Evolutionary conservation across 2,329 filamentous ascomycete genomes (phyloP), one percentile per base, ranked within the genome.

Genomic region (Colletotrichum limetticola): DNA sequence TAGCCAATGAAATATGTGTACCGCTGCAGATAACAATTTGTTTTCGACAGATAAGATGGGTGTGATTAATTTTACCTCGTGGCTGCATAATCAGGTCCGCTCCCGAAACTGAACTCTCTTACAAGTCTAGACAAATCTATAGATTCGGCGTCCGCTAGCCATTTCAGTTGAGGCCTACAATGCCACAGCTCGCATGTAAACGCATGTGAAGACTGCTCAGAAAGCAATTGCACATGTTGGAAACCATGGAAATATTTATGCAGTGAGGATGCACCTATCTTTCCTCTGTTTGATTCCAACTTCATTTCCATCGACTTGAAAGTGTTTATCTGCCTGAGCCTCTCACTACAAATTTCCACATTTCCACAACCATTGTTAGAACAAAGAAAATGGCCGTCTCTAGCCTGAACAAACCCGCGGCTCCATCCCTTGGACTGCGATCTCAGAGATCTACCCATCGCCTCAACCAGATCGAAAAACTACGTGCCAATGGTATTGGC

Each of bases 401-500:
- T 7, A 52, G 53, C 11, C 66, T 60, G 1, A 30, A 55, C 5
- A 56, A 37, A 60, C 26, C 59, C 14, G 19, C 32, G 5, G 53
- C 30, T 7, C 70, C 66, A 0, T 46, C 30, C 11, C 2, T 52
- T 16, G 66, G 66, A 12, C 42, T 72, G 1, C 59, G 55, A 8
- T 72, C 66, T 19, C 53, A 69, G 37, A 6, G 52, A 22, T 69
- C 69, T 3, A 64, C 22, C 14, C 30, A 78, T 3, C 78, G 84
- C 1, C 78, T 84, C 4, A 79, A 84, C 14, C 78, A 80, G 11
- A 79, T 84, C 26, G 82, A 84, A 55, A 78, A 75, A 1, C 79
- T 85, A 0, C 79, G 82, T 14, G 78, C 80, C 3, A 77, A 80
- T 19, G 82, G 82, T 1, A 75, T 85, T 55, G 79, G 79, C 35